Evolutionary conservation across 176 grass and related monocot genomes (phyloP).

Genomic region (Poa annua): DNA sequence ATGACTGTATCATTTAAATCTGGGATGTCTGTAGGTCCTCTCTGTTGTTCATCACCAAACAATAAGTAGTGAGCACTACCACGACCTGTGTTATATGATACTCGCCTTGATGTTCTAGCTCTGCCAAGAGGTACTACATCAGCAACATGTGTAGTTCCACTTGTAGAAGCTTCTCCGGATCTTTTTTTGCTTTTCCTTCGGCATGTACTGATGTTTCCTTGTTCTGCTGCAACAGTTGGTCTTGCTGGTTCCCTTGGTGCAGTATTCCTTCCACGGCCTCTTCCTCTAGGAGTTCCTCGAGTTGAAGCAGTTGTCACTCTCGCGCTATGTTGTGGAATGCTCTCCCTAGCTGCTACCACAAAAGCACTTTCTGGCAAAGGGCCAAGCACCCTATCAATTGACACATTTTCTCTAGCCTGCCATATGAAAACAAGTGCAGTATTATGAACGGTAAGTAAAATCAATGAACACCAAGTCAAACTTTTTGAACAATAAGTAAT

Average conservation of each 20-base stretch:
- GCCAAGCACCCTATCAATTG: background rate
- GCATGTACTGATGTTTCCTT: no score
- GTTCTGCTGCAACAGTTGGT: no score
- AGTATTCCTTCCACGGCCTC: background rate
- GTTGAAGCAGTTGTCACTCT: background rate
- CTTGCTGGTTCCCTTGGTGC: no score
- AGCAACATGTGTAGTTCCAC: no score
- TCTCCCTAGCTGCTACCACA: background rate
- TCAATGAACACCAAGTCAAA: no score
- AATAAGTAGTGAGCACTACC: no score
- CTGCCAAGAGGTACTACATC: background rate
- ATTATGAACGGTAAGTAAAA: no score
- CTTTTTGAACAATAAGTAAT: no score
- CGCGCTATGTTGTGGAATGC: background rate
- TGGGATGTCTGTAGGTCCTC: background rate
- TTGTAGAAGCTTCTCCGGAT: no score
- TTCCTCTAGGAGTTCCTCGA: background rate
- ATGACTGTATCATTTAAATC: background rate
- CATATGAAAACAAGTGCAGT: background rate
- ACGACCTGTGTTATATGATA: no score
- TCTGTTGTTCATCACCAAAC: background rate
- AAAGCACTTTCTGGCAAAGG: background rate
- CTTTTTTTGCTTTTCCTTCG: background rate
- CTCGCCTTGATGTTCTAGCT: background rate
- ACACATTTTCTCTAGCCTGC: background rate